Conservation (phyloP, 768 basidiomycete species). For the Boletus reticulatus region DNA sequence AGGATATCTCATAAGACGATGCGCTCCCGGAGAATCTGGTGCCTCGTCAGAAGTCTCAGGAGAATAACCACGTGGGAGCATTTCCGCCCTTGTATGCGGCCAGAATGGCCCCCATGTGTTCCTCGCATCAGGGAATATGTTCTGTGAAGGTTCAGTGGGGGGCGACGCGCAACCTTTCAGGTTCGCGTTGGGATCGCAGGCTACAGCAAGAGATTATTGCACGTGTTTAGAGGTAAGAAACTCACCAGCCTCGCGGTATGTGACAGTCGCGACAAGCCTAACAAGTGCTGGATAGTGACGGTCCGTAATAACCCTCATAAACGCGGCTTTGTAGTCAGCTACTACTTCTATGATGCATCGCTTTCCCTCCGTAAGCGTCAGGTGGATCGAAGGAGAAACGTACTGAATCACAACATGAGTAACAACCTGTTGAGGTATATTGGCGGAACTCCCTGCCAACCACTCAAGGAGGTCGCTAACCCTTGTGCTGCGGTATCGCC, state of each 20-base stretch:
- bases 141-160: background rate
- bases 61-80: constrained; percentile 17
- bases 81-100: constrained; percentile 14
- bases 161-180: background rate
- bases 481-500: constrained; percentile 14
- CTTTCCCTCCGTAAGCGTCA: constrained; percentile 14
- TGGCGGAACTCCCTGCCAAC: constrained; percentile 5
- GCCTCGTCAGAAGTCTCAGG: constrained; percentile 18
- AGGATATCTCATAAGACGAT: constrained; percentile 18
- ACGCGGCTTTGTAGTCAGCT: constrained; percentile 6
- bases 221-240: background rate
- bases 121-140: constrained; percentile 11
- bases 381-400: background rate
- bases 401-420: constrained; percentile 23
- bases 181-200: background rate
- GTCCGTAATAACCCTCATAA: constrained; percentile 11
- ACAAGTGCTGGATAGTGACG: constrained; percentile 14
- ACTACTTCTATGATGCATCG: constrained; percentile 19
- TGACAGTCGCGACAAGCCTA: constrained; percentile 20
- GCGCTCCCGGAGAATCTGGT: constrained; percentile 10
- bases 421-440: constrained; percentile 5
- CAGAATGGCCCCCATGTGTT: constrained; percentile 8
- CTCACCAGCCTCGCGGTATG: constrained; percentile 22
- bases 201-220: background rate
- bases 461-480: constrained; percentile 8